Conservation (phyloP, 2,329 filamentous ascomycete genomes). For the Sclerotinia borealis region DNA sequence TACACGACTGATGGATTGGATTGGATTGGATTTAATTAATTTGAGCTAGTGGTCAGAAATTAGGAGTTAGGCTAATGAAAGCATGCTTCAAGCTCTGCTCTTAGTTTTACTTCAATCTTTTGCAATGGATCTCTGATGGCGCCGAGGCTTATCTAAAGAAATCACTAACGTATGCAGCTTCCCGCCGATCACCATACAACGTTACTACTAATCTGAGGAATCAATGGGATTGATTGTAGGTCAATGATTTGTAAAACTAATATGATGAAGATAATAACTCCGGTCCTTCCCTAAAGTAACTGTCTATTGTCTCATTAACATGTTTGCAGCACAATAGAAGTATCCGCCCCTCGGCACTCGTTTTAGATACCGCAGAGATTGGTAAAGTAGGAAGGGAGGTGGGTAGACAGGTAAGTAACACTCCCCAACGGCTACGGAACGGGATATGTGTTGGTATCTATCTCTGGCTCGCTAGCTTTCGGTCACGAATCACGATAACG, state of each 20-base stretch:
- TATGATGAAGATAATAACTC: neutral
- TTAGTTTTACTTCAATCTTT: neutral
- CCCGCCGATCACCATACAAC: neutral
- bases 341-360: neutral
- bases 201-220: neutral
- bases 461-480: neutral
- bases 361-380: neutral
- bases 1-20: constrained; percentile 9
- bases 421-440: neutral
- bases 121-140: neutral
- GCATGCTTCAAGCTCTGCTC: neutral
- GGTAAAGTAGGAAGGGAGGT: no score
- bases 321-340: neutral
- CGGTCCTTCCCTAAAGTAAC: no score
- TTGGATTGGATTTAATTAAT: neutral
- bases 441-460: neutral
- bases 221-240: neutral
- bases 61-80: constrained; percentile 9
- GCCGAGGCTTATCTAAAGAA: neutral
- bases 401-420: neutral
- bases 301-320: neutral
- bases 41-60: neutral
- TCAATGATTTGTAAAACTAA: neutral
- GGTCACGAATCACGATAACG: neutral
- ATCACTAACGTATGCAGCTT: neutral